Percentiles rank a stretch among this genome's conserved stretches.
Evolutionary conservation across 2,329 filamentous ascomycete genomes (phyloP).

Genomic region (Colletotrichum tropicicola): DNA sequence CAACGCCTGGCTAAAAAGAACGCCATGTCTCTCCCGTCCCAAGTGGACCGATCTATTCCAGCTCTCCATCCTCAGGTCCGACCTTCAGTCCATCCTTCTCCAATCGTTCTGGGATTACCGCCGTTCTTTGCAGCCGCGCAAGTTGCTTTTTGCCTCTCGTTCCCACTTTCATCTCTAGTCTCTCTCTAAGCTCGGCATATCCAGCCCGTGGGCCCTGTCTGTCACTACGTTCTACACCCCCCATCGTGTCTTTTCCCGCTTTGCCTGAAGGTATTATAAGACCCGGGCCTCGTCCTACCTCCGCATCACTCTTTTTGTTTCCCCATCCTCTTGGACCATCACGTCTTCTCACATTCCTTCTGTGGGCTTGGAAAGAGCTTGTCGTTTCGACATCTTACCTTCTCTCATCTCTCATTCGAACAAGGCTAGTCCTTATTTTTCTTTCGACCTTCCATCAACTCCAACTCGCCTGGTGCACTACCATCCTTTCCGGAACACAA

Average conservation of each 20-base stretch:
- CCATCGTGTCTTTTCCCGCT: conserved; percentile 23
- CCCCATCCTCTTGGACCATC: conserved; percentile 29
- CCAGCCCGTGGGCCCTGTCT: conserved; percentile 23
- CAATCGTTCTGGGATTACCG: conserved; percentile 43
- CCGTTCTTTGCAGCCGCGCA: conserved; percentile 45
- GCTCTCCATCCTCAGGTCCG: conserved; percentile 27
- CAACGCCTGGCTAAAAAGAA: conserved; percentile 35
- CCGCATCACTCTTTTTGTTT: neutral
- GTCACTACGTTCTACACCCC: conserved; percentile 22
- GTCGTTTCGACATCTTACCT: conserved; percentile 33
- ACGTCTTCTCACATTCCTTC: conserved; percentile 32
- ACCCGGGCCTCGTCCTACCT: conserved; percentile 29
- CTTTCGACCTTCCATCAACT: conserved; percentile 36
- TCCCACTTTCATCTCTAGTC: conserved; percentile 29
- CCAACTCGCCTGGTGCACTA: conserved; percentile 37
- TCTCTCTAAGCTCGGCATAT: conserved; percentile 23
- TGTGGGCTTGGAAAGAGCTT: conserved; percentile 30
- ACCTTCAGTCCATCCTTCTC: conserved; percentile 35
- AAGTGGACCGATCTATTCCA: conserved; percentile 31
- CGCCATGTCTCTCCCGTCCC: conserved; percentile 32
- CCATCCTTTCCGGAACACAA: conserved; percentile 29
- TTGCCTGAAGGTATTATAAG: conserved; percentile 25
- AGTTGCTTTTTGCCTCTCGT: conserved; percentile 34
- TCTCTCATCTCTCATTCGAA: conserved; percentile 35
- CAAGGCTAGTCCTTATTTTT: conserved; percentile 48